Evolutionary conservation across 495 filamentous ascomycete species (phyloP).

Genomic region (Hypomontagnella monticulosa): DNA sequence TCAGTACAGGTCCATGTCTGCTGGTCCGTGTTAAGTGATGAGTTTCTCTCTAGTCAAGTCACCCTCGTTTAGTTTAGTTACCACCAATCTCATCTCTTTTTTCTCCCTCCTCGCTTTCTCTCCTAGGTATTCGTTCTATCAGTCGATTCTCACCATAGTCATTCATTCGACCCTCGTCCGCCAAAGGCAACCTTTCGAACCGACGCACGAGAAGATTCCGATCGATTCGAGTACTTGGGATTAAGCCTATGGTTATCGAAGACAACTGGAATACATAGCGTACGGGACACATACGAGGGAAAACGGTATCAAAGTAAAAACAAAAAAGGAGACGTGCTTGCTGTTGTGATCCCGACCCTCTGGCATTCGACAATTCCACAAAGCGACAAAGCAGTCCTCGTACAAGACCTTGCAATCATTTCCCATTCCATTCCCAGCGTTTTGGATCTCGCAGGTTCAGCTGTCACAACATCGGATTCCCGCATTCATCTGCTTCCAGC

Average conservation of each 20-base stretch:
- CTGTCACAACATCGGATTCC: constrained; percentile 35
- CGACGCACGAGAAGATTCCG: constrained; percentile 8
- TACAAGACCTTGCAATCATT: constrained; percentile 25
- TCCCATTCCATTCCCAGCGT: constrained; percentile 27
- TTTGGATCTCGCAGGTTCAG: constrained; percentile 27
- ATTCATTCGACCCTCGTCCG: constrained; percentile 30
- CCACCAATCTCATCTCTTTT: constrained; percentile 13
- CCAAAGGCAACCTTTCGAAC: constrained; percentile 8
- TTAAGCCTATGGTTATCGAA: background rate
- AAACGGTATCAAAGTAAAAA: background rate
- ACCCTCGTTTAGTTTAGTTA: constrained; percentile 10
- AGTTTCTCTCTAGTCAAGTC: background rate
- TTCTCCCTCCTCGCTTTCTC: constrained; percentile 15
- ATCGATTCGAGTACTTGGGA: constrained; percentile 13
- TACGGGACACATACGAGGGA: background rate
- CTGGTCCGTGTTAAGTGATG: constrained; percentile 13
- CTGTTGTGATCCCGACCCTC: constrained; percentile 18
- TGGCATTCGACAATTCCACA: constrained; percentile 19
- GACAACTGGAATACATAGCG: background rate
- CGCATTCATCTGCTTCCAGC: constrained; percentile 43
- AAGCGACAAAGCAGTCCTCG: constrained; percentile 11
- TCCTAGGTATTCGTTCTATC: constrained; percentile 26
- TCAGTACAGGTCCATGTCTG: background rate
- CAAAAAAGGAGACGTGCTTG: background rate
- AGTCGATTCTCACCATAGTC: constrained; percentile 34